phyloP scores from a whole-genome alignment of 2,329 filamentous ascomycete species.

The Stachybotrys elegans region DNA sequence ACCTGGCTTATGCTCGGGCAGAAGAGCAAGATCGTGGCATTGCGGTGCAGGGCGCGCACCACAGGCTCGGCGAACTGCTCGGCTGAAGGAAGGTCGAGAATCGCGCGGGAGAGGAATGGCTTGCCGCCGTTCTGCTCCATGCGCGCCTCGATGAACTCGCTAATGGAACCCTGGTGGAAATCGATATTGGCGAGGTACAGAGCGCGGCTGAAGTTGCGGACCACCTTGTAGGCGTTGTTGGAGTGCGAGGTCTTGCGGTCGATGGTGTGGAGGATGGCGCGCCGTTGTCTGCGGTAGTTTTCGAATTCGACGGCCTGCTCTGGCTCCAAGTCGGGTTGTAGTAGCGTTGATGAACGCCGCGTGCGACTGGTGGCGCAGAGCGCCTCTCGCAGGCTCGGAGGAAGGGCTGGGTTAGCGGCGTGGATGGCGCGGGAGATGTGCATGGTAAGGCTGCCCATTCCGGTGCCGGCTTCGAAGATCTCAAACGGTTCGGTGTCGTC shows the following conservation, averaged over 20 bases:
- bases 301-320: conserved; percentile 31
- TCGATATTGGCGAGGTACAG: conserved; percentile 67
- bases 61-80: conserved; percentile 43
- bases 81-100: conserved; percentile 68
- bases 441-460: conserved; percentile 75
- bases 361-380: conserved; percentile 13
- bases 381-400: conserved; percentile 34
- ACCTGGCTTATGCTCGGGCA: conserved; percentile 77
- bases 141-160: conserved; percentile 55
- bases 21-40: conserved; percentile 65
- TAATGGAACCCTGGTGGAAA: conserved; percentile 66
- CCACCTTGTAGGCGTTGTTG: conserved; percentile 56
- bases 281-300: conserved; percentile 44
- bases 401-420: conserved; percentile 56
- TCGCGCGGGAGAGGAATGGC: conserved; percentile 66
- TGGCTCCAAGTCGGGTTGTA: conserved; percentile 17
- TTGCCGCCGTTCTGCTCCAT: conserved; percentile 32
- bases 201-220: conserved; percentile 63
- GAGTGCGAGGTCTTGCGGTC: conserved; percentile 61
- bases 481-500: conserved; percentile 50
- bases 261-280: conserved; percentile 70
- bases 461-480: conserved; percentile 79
- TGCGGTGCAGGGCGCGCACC: conserved; percentile 53
- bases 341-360: too few species aligned
- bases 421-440: conserved; percentile 72